A percentile compares a stretch with the other conserved stretches of the same genome.
phyloP scores from a whole-genome alignment of 1,139 yeast genomes.

The Yamadazyma aaseri region DNA sequence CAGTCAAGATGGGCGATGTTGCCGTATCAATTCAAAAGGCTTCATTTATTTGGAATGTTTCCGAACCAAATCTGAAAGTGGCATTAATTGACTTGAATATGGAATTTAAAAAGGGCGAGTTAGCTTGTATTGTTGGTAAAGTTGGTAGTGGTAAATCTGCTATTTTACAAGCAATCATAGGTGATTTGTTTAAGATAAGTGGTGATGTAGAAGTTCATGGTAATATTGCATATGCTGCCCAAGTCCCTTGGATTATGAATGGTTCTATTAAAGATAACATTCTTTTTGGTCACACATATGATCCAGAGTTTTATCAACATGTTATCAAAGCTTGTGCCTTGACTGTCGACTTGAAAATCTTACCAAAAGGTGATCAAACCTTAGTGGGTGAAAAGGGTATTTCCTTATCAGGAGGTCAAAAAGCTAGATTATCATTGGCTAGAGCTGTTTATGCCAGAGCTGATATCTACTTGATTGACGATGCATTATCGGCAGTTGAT shows the following conservation, averaged over 20 bases:
- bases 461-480: slow-evolving; percentile 37
- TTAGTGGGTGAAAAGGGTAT: slow-evolving; percentile 45
- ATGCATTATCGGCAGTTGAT: slow-evolving; percentile 39
- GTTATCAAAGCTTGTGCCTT: slow-evolving; percentile 39
- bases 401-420: slow-evolving; percentile 44
- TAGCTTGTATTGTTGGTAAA: slow-evolving; percentile 71
- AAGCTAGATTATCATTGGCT: slow-evolving; percentile 40
- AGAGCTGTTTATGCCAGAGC: slow-evolving; percentile 42
- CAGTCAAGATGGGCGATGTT: slow-evolving; percentile 15
- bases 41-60: slow-evolving; percentile 20
- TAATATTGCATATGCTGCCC: slow-evolving; percentile 32
- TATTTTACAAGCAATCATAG: slow-evolving; percentile 57
- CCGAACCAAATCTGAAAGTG: slow-evolving; percentile 16
- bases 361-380: slow-evolving; percentile 41
- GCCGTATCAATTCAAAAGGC: slow-evolving; percentile 18
- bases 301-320: slow-evolving; percentile 24
- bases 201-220: slow-evolving; percentile 19
- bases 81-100: slow-evolving; percentile 57
- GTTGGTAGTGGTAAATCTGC: slow-evolving; percentile 83
- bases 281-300: slow-evolving; percentile 35
- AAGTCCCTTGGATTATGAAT: slow-evolving; percentile 41
- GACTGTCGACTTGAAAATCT: slow-evolving; percentile 28
- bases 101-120: slow-evolving; percentile 53
- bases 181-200: slow-evolving; percentile 37
- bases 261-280: slow-evolving; percentile 40